Base-by-base conservation (phyloP, 352 stramenopile genomes). In the Phytophthora tentaculata region DNA sequence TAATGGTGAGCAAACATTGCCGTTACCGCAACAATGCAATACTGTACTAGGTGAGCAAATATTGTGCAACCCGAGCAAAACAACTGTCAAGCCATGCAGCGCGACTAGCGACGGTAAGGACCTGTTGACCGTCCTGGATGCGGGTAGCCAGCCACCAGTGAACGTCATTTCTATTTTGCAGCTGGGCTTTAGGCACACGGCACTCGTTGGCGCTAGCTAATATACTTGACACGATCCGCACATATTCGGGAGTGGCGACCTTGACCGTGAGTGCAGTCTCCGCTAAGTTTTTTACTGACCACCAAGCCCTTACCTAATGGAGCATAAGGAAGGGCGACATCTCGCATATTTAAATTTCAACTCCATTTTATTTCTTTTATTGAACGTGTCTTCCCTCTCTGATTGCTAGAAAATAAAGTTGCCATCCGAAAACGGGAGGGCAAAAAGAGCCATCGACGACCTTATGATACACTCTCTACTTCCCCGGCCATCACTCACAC, bases 381-480 rank as follows among this genome's bases (percentile, higher is more conserved):
- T 13, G 5, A 47, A 62, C n/a, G 43, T 3, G 56, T 54, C 41
- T 23, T 28, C 48, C 58, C 58, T 66, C 37, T 19, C 14, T 24
- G 41, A 48, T 17, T 2, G 22, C 14, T 37, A 43, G 26, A 50
- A 56, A 58, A 59, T 29, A 61, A 26, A 23, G 23, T 62, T 35
- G 22, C 57, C 57, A 64, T 48, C 57, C 39, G 47, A 65, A 53
- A 52, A 50, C 58, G 28, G 32, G 32, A 17, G 12, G 32, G 52
- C 35, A 56, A 60, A 53, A 67, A 67, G 16, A 53, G 50, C 56
- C 56, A 47, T 23, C 44, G 19, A 39, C 24, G 32, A 43, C 49
- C 60, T 53, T 68, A 59, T 68, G 48, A 48, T 68, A 43, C 41
- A n/a, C 61, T 20, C 61, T 68, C 52, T 63, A n/a, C 22, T 44